A percentile compares a stretch with the other conserved stretches of the same genome.
Conservation (phyloP, 228 moss, liverwort and hornwort genomes). For the Sphagnum magellanicum region DNA sequence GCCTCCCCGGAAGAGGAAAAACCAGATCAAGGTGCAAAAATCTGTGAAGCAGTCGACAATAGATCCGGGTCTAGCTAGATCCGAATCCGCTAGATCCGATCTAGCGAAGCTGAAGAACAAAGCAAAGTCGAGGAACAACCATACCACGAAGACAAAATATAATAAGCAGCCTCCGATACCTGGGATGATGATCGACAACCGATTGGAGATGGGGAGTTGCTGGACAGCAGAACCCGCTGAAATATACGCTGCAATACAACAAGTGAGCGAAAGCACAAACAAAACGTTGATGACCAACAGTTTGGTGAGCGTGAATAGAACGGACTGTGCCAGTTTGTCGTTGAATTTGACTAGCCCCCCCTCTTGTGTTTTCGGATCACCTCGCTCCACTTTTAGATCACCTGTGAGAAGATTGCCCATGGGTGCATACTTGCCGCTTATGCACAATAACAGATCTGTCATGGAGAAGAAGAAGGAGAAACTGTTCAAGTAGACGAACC, state of each 20-base stretch:
- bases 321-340: slow-evolving; percentile 38
- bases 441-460: slow-evolving; percentile 40
- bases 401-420: slow-evolving; percentile 8
- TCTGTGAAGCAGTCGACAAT: no score
- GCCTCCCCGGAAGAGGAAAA: no score
- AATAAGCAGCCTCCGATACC: slow-evolving; percentile 16
- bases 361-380: slow-evolving; percentile 9
- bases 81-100: slow-evolving; percentile 6
- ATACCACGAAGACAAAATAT: slow-evolving; percentile 35
- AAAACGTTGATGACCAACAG: slow-evolving; percentile 7
- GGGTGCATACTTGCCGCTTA: slow-evolving; percentile 43
- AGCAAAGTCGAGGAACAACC: slow-evolving; percentile 31
- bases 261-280: slow-evolving; percentile 1
- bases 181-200: not conserved
- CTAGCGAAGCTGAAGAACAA: slow-evolving; percentile 21
- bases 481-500: slow-evolving; percentile 54
- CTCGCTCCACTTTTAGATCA: not conserved
- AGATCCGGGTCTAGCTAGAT: no score
- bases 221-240: slow-evolving; percentile 12
- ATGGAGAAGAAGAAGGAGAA: slow-evolving; percentile 58
- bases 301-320: slow-evolving; percentile 49
- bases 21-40: no score
- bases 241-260: slow-evolving; percentile 42
- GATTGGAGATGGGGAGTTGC: slow-evolving; percentile 16
- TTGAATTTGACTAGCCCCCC: slow-evolving; percentile 28